Base-by-base conservation (phyloP, 2,329 filamentous ascomycete species). In the Claviceps purpurea region DNA sequence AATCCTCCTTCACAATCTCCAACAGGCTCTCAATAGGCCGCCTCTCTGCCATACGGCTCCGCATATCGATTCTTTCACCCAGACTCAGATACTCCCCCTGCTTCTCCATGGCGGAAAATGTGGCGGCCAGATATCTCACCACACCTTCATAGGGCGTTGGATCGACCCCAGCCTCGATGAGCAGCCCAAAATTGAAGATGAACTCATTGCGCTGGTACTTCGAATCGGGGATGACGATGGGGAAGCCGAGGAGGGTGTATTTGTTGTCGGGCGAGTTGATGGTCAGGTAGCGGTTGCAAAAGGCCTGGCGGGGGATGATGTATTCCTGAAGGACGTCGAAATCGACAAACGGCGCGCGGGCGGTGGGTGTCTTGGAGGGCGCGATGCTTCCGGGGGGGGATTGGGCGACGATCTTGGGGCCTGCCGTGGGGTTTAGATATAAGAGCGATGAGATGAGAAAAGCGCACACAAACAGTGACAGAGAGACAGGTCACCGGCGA, bases 171-270 rank as follows among this genome's bases (percentile, higher is more conserved):
- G 69, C 69, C 49, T 85, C 79, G 49, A 95, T 75, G 30, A 95
- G 85, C 45, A 97, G 74, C 54, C 89, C 89, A 64, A 97, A 95
- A 68, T 97, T 97, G 79, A 97, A 98, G 64, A 96, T 95, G 73
- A 96, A 97, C 68, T 95, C 88, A 69, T 95, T 95, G 54, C 93
- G 84, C 62, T 85, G 81, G 64, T 97, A 95, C 59, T 85, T 84
- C 52, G 82, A 78, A 57, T 89, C 80, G 50, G 85, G 81, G 63
- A 97, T 88, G 64, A 89, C 91, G 50, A 97, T 85, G 0, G 93
- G 93, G 61, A 89, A 89, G 16, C 90, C 89, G 38, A 98, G 77
- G 52, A 98, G 81, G 53, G 84, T 82, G 67, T 90, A 85, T 58
- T 79, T 79, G 59, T 75, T 74, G 52, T 81, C 77, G 0, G 81